Conservation (phyloP, 2,329 filamentous ascomycete species). For the Penicillium nordicum region DNA sequence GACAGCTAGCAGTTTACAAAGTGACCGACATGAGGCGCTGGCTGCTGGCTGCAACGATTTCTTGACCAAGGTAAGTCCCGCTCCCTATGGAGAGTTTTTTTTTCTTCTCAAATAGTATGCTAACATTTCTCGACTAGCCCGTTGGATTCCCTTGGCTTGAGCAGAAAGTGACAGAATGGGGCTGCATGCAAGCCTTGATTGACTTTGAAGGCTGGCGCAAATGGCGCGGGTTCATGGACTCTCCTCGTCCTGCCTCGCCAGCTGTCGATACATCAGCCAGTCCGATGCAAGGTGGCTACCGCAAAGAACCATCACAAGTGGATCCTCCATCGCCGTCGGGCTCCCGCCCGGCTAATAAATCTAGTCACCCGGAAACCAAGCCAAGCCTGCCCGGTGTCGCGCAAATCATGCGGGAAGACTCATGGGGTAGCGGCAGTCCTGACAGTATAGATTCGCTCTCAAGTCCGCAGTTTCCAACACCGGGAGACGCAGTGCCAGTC, state of each 20-base stretch:
- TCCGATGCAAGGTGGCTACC: slow-evolving; percentile 27
- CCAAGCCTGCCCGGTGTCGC: slow-evolving; percentile 12
- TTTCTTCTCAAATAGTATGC: background rate
- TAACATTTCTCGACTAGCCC: slow-evolving; percentile 56
- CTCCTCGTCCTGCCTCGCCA: slow-evolving; percentile 20
- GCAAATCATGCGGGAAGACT: slow-evolving; percentile 25
- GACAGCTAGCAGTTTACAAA: slow-evolving; percentile 90
- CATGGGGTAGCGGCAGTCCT: slow-evolving; percentile 31
- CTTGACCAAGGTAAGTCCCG: slow-evolving; percentile 75
- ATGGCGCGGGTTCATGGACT: slow-evolving; percentile 77
- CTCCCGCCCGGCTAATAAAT: slow-evolving; percentile 14
- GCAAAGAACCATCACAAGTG: slow-evolving; percentile 6
- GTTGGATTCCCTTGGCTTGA: slow-evolving; percentile 98
- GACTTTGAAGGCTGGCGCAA: slow-evolving; percentile 97
- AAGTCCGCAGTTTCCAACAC: slow-evolving; percentile 10
- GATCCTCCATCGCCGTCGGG: slow-evolving; percentile 18
- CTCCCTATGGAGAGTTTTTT: background rate
- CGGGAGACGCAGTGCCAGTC: background rate
- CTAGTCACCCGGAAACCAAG: slow-evolving; percentile 7
- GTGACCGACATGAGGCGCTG: slow-evolving; percentile 89
- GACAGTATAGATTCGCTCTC: slow-evolving; percentile 28
- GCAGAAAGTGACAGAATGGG: slow-evolving; percentile 98
- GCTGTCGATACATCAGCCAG: slow-evolving; percentile 22
- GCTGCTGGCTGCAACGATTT: slow-evolving; percentile 98
- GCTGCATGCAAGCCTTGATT: slow-evolving; percentile 98